Base-by-base conservation (phyloP, 139 green algal species). In the Spirogloea muscicola region DNA sequence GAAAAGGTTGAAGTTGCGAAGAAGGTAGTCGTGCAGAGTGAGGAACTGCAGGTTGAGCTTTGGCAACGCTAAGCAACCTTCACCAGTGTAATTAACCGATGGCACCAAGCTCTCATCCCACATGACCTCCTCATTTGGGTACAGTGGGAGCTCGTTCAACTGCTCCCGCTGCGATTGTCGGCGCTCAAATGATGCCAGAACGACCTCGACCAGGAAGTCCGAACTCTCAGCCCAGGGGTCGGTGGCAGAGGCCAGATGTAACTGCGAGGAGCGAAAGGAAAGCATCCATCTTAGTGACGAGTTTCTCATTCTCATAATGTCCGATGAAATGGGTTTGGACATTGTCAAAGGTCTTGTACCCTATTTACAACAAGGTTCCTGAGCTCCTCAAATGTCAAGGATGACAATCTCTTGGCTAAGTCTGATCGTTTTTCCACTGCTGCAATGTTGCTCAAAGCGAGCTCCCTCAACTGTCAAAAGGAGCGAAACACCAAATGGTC, bases 11-110 rank as follows among this genome's bases (percentile, higher is more conserved):
- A 98, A 98, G 84, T 96, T 96, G 75, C 94, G 85, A 61, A 98
- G 86, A 58, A 99, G 86, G 87, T 99, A 99, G 86, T 99, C 94
- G 42, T 90, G 66, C 9, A 89, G 76, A 0, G 91, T 96, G 18
- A 99, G 87, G 82, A 98, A 99, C 87, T 99, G 94, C 58, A 99
- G 87, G 87, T 98, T 99, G 34, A 99, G 88, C 82, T 96, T 96
- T 33, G 93, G 93, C 61, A 99, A 88, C 21, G 93, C 90, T 39
- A 98, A 84, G 41, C 86, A 87, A 31, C 74, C 67, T 63, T 94
- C 87, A 3, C 88, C 91, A 74, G 76, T 78, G 66, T 68, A 81
- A 57, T 83, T 41, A 34, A 70, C 58, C 37, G 40, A 82, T 27
- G 88, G 87, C 6, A 93, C 81, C 76, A 93, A 82, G 59, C 86